A percentile compares a stretch with the other conserved stretches of the same genome.
These are phyloP conservation scores for Neofusicoccum sp. DNA, from an alignment of 2,329 filamentous ascomycete genomes.

Conservation along the genomic window DNA sequence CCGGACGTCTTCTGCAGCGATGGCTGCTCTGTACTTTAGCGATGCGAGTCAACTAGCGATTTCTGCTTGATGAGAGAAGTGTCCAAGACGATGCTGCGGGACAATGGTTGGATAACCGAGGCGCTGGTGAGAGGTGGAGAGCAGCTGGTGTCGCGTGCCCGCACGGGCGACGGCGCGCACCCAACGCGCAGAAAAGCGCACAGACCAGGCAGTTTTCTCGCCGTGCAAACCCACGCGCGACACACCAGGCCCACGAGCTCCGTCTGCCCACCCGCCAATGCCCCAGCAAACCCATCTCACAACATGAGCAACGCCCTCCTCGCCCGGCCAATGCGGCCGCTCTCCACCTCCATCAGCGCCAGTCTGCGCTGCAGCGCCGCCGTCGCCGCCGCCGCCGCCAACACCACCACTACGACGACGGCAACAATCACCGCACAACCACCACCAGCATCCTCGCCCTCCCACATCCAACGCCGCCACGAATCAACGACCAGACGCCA, in stretches of 20 bases:
- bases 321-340: conserved; percentile 12
- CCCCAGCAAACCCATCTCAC: neutral
- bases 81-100: neutral
- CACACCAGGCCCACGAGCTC: neutral
- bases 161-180: neutral
- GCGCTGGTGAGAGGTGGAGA: neutral
- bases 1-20: no score
- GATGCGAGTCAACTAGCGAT: no score
- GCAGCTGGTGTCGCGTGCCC: neutral
- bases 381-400: neutral
- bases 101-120: neutral
- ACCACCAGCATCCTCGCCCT: neutral
- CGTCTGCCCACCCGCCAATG: neutral
- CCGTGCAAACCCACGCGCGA: neutral
- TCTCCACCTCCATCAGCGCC: conserved; percentile 9
- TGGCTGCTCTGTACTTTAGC: no score
- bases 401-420: neutral
- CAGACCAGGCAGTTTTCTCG: conserved; percentile 11
- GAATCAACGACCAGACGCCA: conserved; percentile 13
- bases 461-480: conserved; percentile 7
- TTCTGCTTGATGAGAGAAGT: neutral
- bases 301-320: conserved; percentile 17
- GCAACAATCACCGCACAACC: conserved; percentile 3
- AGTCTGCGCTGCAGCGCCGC: conserved; percentile 1
- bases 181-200: neutral